Base-by-base conservation (phyloP, 2,329 filamentous ascomycete species). In the Penicillium concentricum region DNA sequence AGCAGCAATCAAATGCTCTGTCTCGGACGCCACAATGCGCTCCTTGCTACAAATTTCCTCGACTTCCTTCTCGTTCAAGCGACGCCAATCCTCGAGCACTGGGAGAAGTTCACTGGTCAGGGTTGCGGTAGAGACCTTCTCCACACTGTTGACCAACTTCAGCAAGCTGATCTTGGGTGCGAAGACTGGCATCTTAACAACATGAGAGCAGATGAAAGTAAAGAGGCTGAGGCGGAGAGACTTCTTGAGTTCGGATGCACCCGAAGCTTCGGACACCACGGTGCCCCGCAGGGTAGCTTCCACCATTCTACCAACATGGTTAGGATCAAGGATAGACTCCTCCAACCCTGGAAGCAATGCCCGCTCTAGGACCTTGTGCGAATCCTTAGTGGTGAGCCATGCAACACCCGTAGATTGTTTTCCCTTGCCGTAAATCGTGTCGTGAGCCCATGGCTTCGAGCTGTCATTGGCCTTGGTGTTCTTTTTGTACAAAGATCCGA, bases 321-420 rank as follows among this genome's bases (percentile, higher is more conserved):
- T 84, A 4, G 85, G 78, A 69, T 97, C 92, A 63, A 97, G 84
- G 4, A 93, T 82, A 67, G 88, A 95, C 73, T 97, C 94, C 73
- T 97, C 92, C 10, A 96, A 76, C 2, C 83, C 84, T 0, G 90
- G 90, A 20, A 91, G 72, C n/a, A 97, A 75, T 37, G 89, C 80
- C 20, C 84, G 79, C 20, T 84, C 81, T 0, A 94, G 69, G 20
- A 95, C 74, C 56, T 84, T 86, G 42, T 81, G 77, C 2, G 78
- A 77, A 52, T 87, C 82, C 24, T 86, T 82, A 0, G 77, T 68
- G 4, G 82, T 74, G 52, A 95, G 78, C 79, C 83, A 84, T 44
- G 82, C 77, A 16, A 88, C 60, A 20, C 71, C 67, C 18, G 76
- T 74, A 3, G 76, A 79, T 15, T 76, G 71, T 35, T 81, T 76